phyloP scores from a whole-genome alignment of 1,284 basidiomycete genomes.

The Chalciporus sp. region DNA sequence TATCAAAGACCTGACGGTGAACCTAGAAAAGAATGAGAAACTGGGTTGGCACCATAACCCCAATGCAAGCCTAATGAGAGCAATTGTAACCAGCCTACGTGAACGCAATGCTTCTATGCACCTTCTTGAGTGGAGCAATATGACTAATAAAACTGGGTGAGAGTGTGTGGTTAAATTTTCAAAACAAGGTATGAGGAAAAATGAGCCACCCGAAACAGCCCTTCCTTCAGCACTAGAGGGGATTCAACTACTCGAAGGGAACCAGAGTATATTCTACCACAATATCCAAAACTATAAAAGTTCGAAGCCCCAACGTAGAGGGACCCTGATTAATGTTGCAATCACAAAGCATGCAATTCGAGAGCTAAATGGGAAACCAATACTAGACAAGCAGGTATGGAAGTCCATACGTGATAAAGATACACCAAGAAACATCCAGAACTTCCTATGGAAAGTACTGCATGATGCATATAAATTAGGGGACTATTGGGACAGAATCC shows the following conservation, averaged over 20 bases:
- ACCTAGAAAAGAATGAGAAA: background rate
- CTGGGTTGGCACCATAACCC: background rate
- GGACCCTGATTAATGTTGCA: background rate
- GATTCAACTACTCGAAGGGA: background rate
- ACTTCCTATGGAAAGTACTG: constrained; percentile 13
- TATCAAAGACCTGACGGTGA: background rate
- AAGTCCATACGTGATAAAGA: constrained; percentile 1
- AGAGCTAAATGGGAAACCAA: background rate
- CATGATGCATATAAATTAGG: constrained; percentile 11
- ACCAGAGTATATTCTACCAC: constrained; percentile 1
- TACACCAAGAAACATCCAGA: background rate
- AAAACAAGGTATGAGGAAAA: background rate
- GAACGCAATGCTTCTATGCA: background rate
- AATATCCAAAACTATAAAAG: background rate
- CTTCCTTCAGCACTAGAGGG: too few species aligned
- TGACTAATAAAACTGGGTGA: too few species aligned
- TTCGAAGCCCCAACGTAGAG: background rate
- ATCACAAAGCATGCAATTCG: background rate
- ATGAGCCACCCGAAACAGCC: background rate
- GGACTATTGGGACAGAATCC: constrained; percentile 9
- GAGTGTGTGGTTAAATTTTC: too few species aligned
- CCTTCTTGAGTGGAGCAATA: too few species aligned
- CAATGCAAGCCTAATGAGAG: background rate
- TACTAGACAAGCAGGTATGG: constrained; percentile 8
- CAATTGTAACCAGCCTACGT: background rate